These are phyloP conservation scores for Colletotrichum cuscutae DNA, from an alignment of 2,329 filamentous ascomycete genomes.

Conservation along the genomic window DNA sequence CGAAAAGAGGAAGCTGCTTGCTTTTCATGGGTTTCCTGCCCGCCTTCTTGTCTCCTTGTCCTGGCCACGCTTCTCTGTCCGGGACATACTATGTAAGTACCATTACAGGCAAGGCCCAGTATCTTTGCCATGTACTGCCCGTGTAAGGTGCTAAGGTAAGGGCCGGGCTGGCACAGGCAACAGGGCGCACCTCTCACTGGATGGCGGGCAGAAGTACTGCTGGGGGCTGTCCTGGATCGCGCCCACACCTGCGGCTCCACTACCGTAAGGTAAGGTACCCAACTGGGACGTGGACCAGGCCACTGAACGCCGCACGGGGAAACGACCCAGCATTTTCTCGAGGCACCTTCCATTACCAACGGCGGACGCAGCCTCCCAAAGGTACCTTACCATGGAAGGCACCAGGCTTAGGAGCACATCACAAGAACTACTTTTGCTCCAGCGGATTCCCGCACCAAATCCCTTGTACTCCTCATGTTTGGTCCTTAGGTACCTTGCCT, in stretches of 20 bases:
- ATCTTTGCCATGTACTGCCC: no score
- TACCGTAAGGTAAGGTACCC: not conserved
- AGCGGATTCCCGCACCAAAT: not conserved
- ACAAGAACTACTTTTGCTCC: not conserved
- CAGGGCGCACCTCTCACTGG: slow-evolving; percentile 19
- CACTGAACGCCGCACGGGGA: not conserved
- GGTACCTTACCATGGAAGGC: not conserved
- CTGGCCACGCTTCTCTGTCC: not conserved
- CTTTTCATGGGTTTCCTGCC: not conserved
- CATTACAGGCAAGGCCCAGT: no score
- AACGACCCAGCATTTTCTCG: not conserved
- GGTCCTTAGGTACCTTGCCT: no score
- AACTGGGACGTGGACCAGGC: not conserved
- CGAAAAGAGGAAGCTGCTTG: not conserved
- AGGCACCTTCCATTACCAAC: not conserved
- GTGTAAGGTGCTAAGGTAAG: not conserved
- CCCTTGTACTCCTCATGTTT: not conserved
- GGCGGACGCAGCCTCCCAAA: not conserved
- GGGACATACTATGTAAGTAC: no score
- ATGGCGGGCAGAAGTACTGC: slow-evolving; percentile 25
- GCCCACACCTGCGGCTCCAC: not conserved
- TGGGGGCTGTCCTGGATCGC: slow-evolving; percentile 5
- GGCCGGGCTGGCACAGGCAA: slow-evolving; percentile 28
- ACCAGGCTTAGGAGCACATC: not conserved
- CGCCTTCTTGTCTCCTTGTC: not conserved